These are phyloP conservation scores for Blastomyces parvus DNA, from an alignment of 2,329 filamentous ascomycete species.

Conservation along the genomic window DNA sequence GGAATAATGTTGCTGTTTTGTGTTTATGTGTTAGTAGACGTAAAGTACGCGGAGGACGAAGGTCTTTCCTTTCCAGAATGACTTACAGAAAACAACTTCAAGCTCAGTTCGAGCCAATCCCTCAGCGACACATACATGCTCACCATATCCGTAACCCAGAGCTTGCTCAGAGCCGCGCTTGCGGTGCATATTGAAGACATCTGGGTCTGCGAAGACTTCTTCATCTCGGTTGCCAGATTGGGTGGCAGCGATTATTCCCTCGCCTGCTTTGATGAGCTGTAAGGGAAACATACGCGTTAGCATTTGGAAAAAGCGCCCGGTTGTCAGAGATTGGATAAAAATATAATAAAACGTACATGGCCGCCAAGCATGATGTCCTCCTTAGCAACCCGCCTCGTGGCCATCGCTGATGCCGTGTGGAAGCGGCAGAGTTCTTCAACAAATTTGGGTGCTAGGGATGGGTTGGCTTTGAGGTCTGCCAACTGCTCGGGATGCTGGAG, in stretches of 20 bases:
- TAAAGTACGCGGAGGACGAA: neutral
- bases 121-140: slow-evolving; percentile 41
- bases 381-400: slow-evolving; percentile 42
- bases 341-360: slow-evolving; percentile 21
- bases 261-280: slow-evolving; percentile 34
- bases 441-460: slow-evolving; percentile 31
- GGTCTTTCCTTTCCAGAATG: neutral
- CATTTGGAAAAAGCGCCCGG: neutral
- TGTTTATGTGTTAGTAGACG: neutral
- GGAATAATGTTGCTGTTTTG: slow-evolving; percentile 30
- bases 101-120: slow-evolving; percentile 37
- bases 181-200: slow-evolving; percentile 39
- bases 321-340: neutral
- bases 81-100: slow-evolving; percentile 37
- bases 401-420: slow-evolving; percentile 41
- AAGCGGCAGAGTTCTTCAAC: slow-evolving; percentile 44
- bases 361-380: slow-evolving; percentile 39
- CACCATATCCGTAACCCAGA: slow-evolving; percentile 41
- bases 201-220: slow-evolving; percentile 34
- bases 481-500: slow-evolving; percentile 38
- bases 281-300: neutral
- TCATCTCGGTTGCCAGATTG: slow-evolving; percentile 42
- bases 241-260: slow-evolving; percentile 42
- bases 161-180: slow-evolving; percentile 27
- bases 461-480: slow-evolving; percentile 33